A percentile compares a stretch with the other conserved stretches of the same genome.
phyloP scores from a whole-genome alignment of 345 rosid species.

The Gossypium australe region DNA sequence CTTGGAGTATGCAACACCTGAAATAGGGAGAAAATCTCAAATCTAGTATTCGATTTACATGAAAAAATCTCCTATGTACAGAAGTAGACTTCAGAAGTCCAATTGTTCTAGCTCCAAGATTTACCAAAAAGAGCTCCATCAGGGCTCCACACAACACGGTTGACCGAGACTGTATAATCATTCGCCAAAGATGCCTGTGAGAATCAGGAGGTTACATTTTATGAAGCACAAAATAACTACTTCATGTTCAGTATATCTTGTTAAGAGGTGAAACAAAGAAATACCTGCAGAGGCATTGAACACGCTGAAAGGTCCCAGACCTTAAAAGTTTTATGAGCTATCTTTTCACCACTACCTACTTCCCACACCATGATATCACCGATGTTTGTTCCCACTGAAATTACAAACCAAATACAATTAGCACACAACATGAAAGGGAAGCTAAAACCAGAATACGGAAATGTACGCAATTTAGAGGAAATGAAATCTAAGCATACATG shows the following conservation, averaged over 20 bases:
- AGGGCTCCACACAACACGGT: slow-evolving; percentile 86
- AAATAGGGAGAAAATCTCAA: slow-evolving; percentile 18
- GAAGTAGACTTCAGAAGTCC: slow-evolving; percentile 7
- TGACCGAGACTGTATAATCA: slow-evolving; percentile 57
- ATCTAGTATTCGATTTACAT: neutral
- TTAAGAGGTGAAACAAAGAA: slow-evolving; percentile 11
- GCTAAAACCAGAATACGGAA: slow-evolving; percentile 12
- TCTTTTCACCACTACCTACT: slow-evolving; percentile 55
- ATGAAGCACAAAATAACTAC: neutral
- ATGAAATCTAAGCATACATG: slow-evolving; percentile 5
- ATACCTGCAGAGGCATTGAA: slow-evolving; percentile 64
- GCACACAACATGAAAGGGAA: neutral
- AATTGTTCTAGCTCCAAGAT: slow-evolving; percentile 6
- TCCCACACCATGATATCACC: slow-evolving; percentile 78
- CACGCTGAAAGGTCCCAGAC: slow-evolving; percentile 58
- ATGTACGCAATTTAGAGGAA: neutral
- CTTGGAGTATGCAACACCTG: slow-evolving; percentile 90
- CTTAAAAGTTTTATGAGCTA: slow-evolving; percentile 52
- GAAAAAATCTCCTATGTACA: neutral
- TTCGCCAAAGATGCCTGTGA: slow-evolving; percentile 50
- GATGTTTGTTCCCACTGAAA: slow-evolving; percentile 74
- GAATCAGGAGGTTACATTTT: slow-evolving; percentile 9
- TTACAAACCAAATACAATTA: slow-evolving; percentile 11
- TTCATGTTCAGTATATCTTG: slow-evolving; percentile 13
- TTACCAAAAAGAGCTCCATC: slow-evolving; percentile 81